Conservation (phyloP, 2,329 filamentous ascomycete genomes). For the Cryphonectria nitschkei region DNA sequence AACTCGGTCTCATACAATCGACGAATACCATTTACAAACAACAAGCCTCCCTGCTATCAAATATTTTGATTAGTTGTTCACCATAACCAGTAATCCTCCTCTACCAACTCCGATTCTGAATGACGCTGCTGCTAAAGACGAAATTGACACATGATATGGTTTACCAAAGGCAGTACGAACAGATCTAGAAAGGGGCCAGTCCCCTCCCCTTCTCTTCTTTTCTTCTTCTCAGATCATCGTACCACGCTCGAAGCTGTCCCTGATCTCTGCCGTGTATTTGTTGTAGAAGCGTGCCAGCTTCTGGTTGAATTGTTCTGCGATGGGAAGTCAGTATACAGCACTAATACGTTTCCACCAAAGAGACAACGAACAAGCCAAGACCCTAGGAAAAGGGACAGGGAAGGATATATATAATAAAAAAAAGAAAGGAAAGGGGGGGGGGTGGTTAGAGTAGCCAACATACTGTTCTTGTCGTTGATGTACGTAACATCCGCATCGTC, state of each 20-base stretch:
- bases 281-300: conserved; percentile 96
- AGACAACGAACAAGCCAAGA: neutral
- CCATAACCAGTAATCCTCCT: neutral
- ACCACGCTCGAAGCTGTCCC: conserved; percentile 95
- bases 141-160: neutral
- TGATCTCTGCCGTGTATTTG: conserved; percentile 95
- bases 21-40: neutral
- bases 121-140: neutral
- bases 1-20: neutral
- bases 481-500: conserved; percentile 94
- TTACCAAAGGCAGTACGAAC: neutral
- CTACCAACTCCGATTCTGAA: conserved; percentile 2
- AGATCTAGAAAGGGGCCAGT: neutral
- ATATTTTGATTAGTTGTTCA: neutral
- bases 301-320: conserved; percentile 91
- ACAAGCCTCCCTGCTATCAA: neutral
- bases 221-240: conserved; percentile 75
- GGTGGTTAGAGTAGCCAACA: neutral
- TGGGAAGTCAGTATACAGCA: conserved; percentile 2
- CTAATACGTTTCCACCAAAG: neutral
- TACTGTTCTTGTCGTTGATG: conserved; percentile 95
- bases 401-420: neutral
- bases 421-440: neutral
- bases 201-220: neutral
- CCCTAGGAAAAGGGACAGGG: neutral